phyloP scores from a whole-genome alignment of 2,329 filamentous ascomycete genomes.

The Phialocephala subalpina region DNA sequence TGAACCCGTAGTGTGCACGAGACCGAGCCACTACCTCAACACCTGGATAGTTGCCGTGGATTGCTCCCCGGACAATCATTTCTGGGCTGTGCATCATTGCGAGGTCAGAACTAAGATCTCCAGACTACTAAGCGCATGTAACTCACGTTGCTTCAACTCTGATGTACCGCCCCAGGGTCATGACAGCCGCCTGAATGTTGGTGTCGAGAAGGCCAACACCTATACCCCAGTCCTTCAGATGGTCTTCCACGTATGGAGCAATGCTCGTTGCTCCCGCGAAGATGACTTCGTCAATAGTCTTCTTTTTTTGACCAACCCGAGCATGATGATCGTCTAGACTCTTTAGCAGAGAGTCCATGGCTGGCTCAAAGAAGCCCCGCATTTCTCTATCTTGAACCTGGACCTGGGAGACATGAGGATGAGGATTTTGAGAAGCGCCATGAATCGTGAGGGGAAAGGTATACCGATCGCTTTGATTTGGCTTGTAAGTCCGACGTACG shows the following conservation, averaged over 20 bases:
- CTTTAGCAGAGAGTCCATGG: neutral
- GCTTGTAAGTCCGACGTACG: neutral
- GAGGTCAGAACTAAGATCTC: too few species aligned
- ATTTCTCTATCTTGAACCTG: constrained; percentile 7
- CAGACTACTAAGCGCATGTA: too few species aligned
- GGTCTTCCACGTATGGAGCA: neutral
- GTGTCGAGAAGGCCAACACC: neutral
- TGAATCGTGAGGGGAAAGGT: neutral
- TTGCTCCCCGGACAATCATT: too few species aligned
- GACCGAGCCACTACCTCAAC: too few species aligned
- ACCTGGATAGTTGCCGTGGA: too few species aligned
- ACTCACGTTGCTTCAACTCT: too few species aligned
- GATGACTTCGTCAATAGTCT: neutral
- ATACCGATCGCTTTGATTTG: neutral
- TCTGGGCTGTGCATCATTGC: too few species aligned
- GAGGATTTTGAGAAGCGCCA: neutral
- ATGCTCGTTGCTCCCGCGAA: neutral
- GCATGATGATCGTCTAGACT: neutral
- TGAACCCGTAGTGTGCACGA: too few species aligned
- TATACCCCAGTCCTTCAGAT: neutral
- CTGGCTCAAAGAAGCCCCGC: neutral
- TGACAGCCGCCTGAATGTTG: neutral
- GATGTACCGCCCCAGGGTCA: neutral
- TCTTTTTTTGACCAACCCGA: neutral
- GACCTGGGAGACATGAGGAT: neutral